phyloP scores from a whole-genome alignment of 139 green algal genomes.

The Coccomyxa sp. region DNA sequence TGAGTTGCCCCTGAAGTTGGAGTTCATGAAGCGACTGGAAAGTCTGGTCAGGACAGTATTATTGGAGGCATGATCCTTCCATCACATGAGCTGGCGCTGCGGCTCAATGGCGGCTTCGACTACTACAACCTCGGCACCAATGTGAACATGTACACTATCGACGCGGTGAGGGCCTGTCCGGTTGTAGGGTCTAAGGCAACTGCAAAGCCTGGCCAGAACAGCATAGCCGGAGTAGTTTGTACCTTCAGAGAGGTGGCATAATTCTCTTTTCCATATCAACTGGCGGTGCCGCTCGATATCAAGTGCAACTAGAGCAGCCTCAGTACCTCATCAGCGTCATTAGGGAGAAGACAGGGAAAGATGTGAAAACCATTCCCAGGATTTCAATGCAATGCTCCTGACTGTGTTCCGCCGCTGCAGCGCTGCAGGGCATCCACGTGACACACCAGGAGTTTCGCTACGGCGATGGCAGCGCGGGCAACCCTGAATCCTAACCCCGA shows the following conservation, averaged over 20 bases:
- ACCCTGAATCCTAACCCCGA: no score
- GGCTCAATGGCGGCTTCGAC: slow-evolving; percentile 9
- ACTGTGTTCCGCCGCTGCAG: no score
- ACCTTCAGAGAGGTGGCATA: no score
- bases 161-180: slow-evolving; percentile 17
- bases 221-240: not conserved
- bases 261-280: no score
- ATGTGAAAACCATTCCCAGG: no score
- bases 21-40: not conserved
- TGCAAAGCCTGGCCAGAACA: not conserved
- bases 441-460: slow-evolving; percentile 33
- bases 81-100: slow-evolving; percentile 1
- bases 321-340: no score
- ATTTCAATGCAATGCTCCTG: no score
- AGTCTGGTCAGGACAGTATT: not conserved
- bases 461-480: slow-evolving; percentile 7
- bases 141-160: slow-evolving; percentile 39
- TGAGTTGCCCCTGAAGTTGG: not conserved
- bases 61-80: not conserved
- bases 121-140: slow-evolving; percentile 17
- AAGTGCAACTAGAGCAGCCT: no score
- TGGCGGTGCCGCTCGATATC: no score
- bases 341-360: no score
- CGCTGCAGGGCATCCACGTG: slow-evolving; percentile 3
- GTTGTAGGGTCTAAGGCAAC: not conserved